phyloP scores from a whole-genome alignment of 768 basidiomycete genomes.

The Xerocomellus intermedius region DNA sequence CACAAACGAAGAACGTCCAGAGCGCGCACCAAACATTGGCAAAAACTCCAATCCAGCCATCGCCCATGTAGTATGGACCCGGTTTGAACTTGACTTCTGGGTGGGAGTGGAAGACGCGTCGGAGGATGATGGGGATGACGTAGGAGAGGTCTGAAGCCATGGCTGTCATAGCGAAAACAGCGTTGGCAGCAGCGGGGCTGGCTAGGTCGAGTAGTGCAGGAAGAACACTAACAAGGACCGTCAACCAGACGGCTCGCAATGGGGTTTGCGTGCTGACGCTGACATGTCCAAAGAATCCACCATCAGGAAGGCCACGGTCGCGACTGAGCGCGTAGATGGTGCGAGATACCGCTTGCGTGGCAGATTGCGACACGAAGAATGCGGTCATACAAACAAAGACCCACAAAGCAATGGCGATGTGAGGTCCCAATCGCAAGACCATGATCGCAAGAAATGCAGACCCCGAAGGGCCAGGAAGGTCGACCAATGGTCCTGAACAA shows the following conservation, averaged over 20 bases:
- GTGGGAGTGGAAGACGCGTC: constrained; percentile 50
- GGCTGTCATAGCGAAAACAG: constrained; percentile 56
- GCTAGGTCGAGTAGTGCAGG: constrained; percentile 52
- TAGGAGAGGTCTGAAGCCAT: constrained; percentile 54
- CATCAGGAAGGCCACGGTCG: constrained; percentile 54
- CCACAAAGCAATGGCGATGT: constrained; percentile 54
- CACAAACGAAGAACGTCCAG: constrained; percentile 46
- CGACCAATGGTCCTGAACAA: constrained; percentile 49
- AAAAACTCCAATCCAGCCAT: constrained; percentile 44
- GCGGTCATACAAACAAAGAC: constrained; percentile 60
- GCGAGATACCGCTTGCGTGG: constrained; percentile 55
- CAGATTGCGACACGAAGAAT: constrained; percentile 52
- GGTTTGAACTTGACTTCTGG: constrained; percentile 60
- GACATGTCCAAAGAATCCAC: constrained; percentile 54
- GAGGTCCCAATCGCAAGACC: constrained; percentile 50
- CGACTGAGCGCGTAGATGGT: constrained; percentile 60
- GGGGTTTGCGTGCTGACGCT: constrained; percentile 51
- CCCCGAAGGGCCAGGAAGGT: constrained; percentile 52
- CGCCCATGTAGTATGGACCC: constrained; percentile 61
- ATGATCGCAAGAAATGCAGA: constrained; percentile 60
- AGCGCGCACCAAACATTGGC: constrained; percentile 45
- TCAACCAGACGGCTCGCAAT: constrained; percentile 53
- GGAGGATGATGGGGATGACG: constrained; percentile 54
- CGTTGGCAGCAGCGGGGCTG: constrained; percentile 50
- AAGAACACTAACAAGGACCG: constrained; percentile 43